These are phyloP conservation scores for Naegleria fowleri DNA, from an alignment of 208 protist species.

Conservation along the genomic window DNA sequence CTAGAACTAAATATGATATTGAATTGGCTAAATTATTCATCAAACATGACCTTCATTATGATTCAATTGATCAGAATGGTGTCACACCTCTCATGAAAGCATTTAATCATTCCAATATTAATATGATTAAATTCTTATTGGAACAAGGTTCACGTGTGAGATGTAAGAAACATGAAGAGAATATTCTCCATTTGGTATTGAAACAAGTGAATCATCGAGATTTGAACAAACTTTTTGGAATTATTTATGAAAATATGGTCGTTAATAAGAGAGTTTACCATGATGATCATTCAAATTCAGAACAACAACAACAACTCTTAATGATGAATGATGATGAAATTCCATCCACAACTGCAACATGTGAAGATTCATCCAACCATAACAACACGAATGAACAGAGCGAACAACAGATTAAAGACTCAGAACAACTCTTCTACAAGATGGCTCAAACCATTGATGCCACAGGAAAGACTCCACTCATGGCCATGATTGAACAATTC, in stretches of 20 bases:
- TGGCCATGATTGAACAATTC: background rate
- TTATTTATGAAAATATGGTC: conserved; percentile 4
- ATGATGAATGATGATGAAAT: background rate
- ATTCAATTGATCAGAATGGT: background rate
- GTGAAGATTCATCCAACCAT: too few species aligned
- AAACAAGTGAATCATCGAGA: background rate
- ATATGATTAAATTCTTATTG: conserved; percentile 12
- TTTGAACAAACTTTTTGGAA: background rate
- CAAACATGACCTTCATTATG: background rate
- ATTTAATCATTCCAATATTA: background rate
- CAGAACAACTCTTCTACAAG: background rate
- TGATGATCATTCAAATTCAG: background rate
- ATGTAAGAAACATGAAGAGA: background rate
- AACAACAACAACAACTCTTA: too few species aligned
- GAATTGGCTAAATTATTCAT: conserved; percentile 7
- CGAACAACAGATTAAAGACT: too few species aligned
- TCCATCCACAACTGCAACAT: too few species aligned
- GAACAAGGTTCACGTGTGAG: background rate
- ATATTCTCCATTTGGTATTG: background rate
- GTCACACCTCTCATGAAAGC: background rate
- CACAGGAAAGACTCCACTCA: background rate
- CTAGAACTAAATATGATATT: background rate
- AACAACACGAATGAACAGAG: too few species aligned
- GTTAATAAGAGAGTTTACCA: background rate
- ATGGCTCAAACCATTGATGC: background rate